A percentile compares a stretch with the other conserved stretches of the same genome.
Evolutionary conservation across 345 rosid genomes (phyloP).

Genomic region (Eucalyptus paniculata): DNA sequence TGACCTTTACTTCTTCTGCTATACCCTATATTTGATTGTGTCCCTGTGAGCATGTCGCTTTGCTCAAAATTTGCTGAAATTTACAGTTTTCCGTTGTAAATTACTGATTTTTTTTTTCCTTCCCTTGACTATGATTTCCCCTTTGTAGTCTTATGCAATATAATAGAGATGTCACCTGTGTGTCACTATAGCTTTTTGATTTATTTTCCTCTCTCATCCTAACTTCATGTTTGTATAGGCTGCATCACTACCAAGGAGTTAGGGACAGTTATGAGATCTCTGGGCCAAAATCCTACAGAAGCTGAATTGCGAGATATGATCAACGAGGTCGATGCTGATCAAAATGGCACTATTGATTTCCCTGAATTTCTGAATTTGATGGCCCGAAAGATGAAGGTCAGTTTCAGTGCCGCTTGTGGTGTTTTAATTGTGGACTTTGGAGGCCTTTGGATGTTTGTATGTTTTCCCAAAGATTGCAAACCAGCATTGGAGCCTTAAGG

Average conservation of each 20-base stretch:
- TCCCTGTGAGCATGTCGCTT: background rate
- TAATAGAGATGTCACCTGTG: background rate
- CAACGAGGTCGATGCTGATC: constrained; percentile 43
- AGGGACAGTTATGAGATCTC: constrained; percentile 41
- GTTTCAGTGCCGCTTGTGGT: background rate
- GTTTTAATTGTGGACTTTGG: background rate
- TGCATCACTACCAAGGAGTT: constrained; percentile 42
- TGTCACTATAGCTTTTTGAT: background rate
- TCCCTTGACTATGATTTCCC: background rate
- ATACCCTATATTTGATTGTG: background rate
- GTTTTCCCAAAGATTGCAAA: background rate
- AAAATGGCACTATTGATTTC: constrained; percentile 36
- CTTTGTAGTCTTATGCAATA: background rate
- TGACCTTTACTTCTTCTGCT: background rate
- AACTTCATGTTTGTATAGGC: background rate
- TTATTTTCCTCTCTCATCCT: background rate
- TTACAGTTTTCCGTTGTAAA: background rate
- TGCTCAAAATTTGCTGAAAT: background rate
- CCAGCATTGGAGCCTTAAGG: background rate
- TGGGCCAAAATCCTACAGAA: constrained; percentile 46
- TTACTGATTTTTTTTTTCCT: background rate
- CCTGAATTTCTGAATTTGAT: constrained; percentile 40
- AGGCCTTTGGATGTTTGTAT: background rate
- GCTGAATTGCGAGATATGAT: constrained; percentile 46
- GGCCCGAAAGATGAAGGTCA: constrained; percentile 31